A percentile compares a stretch with the other conserved stretches of the same genome.
Conservation (phyloP, 2,329 filamentous ascomycete genomes). For the Tolypocladium sp. region DNA sequence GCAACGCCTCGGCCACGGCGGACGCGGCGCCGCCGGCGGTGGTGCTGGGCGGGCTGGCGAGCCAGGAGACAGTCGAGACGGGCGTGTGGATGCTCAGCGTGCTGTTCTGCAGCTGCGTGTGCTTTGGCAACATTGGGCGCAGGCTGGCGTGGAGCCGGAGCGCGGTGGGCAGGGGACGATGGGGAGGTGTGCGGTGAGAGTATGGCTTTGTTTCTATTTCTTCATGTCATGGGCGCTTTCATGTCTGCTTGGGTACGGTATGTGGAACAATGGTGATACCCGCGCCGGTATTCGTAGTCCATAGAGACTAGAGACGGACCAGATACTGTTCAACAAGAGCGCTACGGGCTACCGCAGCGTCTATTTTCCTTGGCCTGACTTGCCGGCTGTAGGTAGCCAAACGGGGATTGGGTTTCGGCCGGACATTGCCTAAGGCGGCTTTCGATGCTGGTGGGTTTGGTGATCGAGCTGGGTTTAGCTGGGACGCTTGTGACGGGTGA, state of each 20-base stretch:
- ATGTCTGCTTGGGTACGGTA: neutral
- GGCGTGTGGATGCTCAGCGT: slow-evolving; percentile 89
- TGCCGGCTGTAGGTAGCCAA: too few relatives aligned
- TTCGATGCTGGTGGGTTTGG: neutral
- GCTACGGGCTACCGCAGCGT: neutral
- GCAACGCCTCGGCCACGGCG: slow-evolving; percentile 2
- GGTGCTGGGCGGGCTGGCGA: slow-evolving; percentile 42
- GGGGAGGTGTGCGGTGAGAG: slow-evolving; percentile 30
- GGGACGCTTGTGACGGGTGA: neutral
- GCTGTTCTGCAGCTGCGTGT: slow-evolving; percentile 87
- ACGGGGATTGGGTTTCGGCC: neutral
- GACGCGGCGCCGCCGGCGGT: neutral
- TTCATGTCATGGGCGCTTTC: neutral
- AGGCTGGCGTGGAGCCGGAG: slow-evolving; percentile 48
- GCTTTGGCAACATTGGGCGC: slow-evolving; percentile 91
- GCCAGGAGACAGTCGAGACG: slow-evolving; percentile 57
- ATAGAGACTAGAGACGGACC: neutral
- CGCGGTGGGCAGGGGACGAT: slow-evolving; percentile 32
- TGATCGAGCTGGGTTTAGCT: neutral
- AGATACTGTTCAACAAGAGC: neutral
- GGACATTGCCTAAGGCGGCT: neutral
- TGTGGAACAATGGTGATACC: neutral
- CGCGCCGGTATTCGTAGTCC: neutral
- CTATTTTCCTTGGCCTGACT: neutral
- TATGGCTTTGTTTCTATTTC: neutral